Conservation (phyloP, 352 stramenopile species). For the Globisporangium echinulatum region DNA sequence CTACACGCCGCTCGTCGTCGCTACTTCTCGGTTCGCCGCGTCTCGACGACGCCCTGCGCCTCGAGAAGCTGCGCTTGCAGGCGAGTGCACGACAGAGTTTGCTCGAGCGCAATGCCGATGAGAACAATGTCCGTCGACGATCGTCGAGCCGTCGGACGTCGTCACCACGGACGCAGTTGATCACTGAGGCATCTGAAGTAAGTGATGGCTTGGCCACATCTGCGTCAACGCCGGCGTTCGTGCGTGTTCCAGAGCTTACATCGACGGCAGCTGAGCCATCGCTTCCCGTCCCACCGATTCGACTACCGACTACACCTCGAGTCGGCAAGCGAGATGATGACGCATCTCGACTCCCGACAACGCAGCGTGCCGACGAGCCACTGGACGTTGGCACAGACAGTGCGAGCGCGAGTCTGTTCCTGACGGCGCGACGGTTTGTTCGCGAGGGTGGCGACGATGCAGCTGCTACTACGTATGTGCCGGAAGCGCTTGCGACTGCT, state of each 20-base stretch:
- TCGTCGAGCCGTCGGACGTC: neutral
- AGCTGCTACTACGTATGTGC: too few species aligned
- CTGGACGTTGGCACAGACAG: neutral
- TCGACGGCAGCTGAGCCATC: neutral
- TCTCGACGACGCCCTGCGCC: constrained; percentile 1
- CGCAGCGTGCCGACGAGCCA: too few species aligned
- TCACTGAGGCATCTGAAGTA: neutral
- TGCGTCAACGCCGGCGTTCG: constrained; percentile 4
- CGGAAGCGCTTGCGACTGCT: neutral
- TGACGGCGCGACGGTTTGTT: constrained; percentile 4
- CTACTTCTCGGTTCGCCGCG: neutral
- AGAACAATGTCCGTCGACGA: constrained; percentile 7
- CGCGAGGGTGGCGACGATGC: neutral
- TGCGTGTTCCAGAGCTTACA: neutral
- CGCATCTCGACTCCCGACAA: too few species aligned
- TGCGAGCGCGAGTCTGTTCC: constrained; percentile 1
- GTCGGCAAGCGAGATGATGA: neutral
- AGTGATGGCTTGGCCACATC: neutral
- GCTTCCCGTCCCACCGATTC: neutral
- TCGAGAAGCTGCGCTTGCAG: constrained; percentile 15
- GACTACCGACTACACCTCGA: neutral
- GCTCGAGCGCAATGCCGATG: constrained; percentile 13
- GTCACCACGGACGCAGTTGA: neutral
- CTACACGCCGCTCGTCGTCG: constrained; percentile 7
- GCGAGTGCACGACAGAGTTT: constrained; percentile 16